phyloP scores from a whole-genome alignment of 2,329 filamentous ascomycete genomes.

The Phoma sp. region DNA sequence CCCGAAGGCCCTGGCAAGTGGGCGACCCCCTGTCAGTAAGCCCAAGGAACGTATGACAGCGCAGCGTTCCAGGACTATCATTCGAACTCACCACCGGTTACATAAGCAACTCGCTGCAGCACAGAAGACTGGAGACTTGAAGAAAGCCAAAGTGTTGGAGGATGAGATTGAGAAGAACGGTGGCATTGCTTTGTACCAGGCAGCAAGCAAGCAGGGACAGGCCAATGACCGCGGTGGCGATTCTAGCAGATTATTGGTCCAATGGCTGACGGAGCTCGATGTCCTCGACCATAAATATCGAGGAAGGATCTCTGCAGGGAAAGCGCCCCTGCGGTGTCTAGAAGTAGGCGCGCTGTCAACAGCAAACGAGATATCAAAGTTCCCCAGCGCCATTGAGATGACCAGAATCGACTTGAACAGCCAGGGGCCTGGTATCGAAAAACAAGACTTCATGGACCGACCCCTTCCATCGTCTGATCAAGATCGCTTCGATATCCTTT shows the following conservation, averaged over 20 bases:
- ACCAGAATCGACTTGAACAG: slow-evolving; percentile 90
- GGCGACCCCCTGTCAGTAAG: slow-evolving; percentile 39
- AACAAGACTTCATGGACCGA: slow-evolving; percentile 94
- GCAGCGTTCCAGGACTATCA: slow-evolving; percentile 63
- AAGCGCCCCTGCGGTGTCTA: slow-evolving; percentile 66
- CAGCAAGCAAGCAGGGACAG: slow-evolving; percentile 67
- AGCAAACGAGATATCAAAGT: slow-evolving; percentile 80
- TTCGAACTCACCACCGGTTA: slow-evolving; percentile 65
- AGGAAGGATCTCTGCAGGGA: slow-evolving; percentile 5
- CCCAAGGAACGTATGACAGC: slow-evolving; percentile 56
- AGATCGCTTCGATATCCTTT: slow-evolving; percentile 85
- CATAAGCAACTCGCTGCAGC: slow-evolving; percentile 63
- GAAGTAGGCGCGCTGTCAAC: slow-evolving; percentile 89
- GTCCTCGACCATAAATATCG: slow-evolving; percentile 24
- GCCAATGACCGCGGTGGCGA: slow-evolving; percentile 67
- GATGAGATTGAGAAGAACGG: slow-evolving; percentile 61
- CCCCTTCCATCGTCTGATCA: slow-evolving; percentile 68
- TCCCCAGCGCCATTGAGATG: slow-evolving; percentile 69
- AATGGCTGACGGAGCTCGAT: slow-evolving; percentile 59
- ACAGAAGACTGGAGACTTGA: slow-evolving; percentile 49
- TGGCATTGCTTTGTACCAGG: slow-evolving; percentile 65
- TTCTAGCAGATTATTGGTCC: slow-evolving; percentile 63
- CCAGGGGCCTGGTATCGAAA: slow-evolving; percentile 77
- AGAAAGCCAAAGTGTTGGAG: slow-evolving; percentile 52
- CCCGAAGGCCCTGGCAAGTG: slow-evolving; percentile 41